Conservation (phyloP, 371 early-diverging fungal genomes). For the Mucor mucedo region DNA sequence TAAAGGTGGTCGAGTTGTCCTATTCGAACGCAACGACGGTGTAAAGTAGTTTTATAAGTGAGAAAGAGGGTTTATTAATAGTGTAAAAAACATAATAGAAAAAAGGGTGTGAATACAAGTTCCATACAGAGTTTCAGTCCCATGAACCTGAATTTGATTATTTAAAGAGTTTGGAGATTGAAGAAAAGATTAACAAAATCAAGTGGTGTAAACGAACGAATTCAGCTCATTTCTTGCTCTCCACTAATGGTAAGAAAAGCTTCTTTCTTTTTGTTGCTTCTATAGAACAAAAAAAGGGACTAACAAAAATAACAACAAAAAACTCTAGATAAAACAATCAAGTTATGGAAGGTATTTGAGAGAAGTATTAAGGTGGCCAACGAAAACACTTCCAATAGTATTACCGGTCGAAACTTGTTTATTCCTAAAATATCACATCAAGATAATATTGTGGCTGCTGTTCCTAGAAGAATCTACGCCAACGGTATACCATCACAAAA, state of each 20-base stretch:
- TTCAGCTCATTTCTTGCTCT: slow-evolving; percentile 94
- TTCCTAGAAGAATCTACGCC: slow-evolving; percentile 93
- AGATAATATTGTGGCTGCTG: slow-evolving; percentile 94
- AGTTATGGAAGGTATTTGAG: slow-evolving; percentile 98
- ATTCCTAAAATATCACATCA: slow-evolving; percentile 91
- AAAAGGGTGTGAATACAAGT: slow-evolving; percentile 98
- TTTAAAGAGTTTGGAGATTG: slow-evolving; percentile 98
- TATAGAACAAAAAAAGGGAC: not conserved
- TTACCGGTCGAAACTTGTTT: slow-evolving; percentile 51
- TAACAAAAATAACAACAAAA: too few species aligned
- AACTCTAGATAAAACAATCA: slow-evolving; percentile 94
- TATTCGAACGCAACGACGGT: slow-evolving; percentile 95
- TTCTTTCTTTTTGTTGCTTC: not conserved
- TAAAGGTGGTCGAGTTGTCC: slow-evolving; percentile 95
- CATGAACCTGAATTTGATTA: slow-evolving; percentile 99
- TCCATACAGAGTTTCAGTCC: slow-evolving; percentile 98
- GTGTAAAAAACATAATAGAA: slow-evolving; percentile 65
- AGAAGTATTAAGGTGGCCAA: slow-evolving; percentile 92
- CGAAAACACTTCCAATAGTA: slow-evolving; percentile 58
- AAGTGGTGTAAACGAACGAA: slow-evolving; percentile 96
- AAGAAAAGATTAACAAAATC: slow-evolving; percentile 99
- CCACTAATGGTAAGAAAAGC: slow-evolving; percentile 86
- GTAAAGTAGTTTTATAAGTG: slow-evolving; percentile 58
- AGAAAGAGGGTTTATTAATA: not conserved
- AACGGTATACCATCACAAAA: slow-evolving; percentile 56